Conservation (phyloP, 805 yeast genomes). For the Lipomyces starkeyi region DNA sequence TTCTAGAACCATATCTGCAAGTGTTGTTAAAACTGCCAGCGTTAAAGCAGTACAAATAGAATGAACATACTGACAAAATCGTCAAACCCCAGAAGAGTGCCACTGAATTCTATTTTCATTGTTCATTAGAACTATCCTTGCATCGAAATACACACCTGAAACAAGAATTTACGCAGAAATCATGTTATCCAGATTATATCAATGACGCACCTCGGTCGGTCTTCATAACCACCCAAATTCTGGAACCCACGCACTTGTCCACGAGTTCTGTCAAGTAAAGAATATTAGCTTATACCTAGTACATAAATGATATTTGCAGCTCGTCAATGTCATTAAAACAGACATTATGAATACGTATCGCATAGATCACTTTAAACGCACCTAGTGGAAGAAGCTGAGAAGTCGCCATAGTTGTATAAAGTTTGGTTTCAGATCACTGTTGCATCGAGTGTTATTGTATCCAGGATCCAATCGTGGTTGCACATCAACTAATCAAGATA, state of each 20-base stretch:
- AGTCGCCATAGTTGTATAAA: conserved; percentile 23
- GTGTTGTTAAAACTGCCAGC: neutral
- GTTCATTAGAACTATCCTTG: neutral
- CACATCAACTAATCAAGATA: neutral
- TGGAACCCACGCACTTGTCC: conserved; percentile 83
- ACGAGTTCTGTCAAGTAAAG: conserved; percentile 78
- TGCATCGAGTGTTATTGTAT: neutral
- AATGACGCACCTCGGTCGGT: conserved; percentile 48
- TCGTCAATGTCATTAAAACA: neutral
- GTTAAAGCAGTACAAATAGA: neutral
- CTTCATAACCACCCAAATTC: conserved; percentile 73
- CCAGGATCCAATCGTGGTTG: neutral
- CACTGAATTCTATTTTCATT: conserved; percentile 71
- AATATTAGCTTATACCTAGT: neutral
- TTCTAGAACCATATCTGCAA: conserved; percentile 72
- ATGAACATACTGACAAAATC: conserved; percentile 73
- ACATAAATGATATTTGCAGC: neutral
- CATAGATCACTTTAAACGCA: conserved; percentile 8
- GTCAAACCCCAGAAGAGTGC: conserved; percentile 89
- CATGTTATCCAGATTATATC: neutral
- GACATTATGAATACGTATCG: neutral
- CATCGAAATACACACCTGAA: neutral
- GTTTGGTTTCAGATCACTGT: neutral
- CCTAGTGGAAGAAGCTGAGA: conserved; percentile 39
- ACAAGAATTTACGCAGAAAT: neutral